Conservation (phyloP, 192 early-diverging fungal species). For the Mortierella alpina region DNA sequence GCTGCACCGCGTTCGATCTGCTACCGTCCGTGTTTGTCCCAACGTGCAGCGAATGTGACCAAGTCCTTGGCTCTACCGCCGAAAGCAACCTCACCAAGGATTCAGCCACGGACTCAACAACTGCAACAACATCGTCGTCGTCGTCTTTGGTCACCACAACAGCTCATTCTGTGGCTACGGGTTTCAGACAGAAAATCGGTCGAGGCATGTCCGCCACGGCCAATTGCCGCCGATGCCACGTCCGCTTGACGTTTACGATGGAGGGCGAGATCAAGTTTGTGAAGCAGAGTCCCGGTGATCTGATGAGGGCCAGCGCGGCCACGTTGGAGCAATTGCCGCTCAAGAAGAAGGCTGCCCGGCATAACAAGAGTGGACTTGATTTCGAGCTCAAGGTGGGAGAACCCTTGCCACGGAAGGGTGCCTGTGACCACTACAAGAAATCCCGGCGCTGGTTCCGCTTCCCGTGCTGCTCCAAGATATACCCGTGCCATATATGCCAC, state of each 20-base stretch:
- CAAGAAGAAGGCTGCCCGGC: conserved; percentile 50
- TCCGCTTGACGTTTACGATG: conserved; percentile 57
- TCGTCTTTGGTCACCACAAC: conserved; percentile 20
- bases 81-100: background rate
- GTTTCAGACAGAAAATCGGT: conserved; percentile 41
- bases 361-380: conserved; percentile 62
- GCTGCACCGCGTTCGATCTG: conserved; percentile 75
- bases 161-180: conserved; percentile 21
- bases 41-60: conserved; percentile 77
- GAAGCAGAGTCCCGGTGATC: conserved; percentile 46
- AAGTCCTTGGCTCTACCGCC: conserved; percentile 47
- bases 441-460: conserved; percentile 94
- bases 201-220: conserved; percentile 52
- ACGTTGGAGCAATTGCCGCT: conserved; percentile 51
- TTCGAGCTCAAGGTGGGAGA: conserved; percentile 78
- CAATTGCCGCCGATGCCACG: conserved; percentile 58
- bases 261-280: conserved; percentile 70
- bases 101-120: conserved; percentile 18
- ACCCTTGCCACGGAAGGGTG: conserved; percentile 81
- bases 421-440: conserved; percentile 88
- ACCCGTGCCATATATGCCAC: conserved; percentile 88
- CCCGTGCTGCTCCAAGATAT: conserved; percentile 88
- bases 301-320: conserved; percentile 35
- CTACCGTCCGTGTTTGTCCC: conserved; percentile 76
- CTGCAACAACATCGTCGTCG: conserved; percentile 52